A percentile compares a stretch with the other conserved stretches of the same genome.
Conservation (phyloP, 345 rosid genomes). For the Arabidopsis suecica region DNA sequence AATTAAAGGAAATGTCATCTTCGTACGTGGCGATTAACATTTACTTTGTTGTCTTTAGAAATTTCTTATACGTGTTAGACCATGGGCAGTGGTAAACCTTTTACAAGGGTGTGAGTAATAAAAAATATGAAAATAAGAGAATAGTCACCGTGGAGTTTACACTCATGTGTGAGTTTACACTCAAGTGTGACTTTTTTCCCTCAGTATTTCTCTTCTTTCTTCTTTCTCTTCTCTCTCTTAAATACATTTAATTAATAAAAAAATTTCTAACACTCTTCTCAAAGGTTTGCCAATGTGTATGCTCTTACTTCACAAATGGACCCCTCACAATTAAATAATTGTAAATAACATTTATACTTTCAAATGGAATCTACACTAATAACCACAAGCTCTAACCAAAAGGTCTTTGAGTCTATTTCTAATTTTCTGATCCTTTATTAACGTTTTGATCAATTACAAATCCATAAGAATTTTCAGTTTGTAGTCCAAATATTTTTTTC, state of each 20-base stretch:
- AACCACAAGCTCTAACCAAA: constrained; percentile 31
- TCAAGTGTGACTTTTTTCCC: too few relatives aligned
- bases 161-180: too few relatives aligned
- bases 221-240: too few relatives aligned
- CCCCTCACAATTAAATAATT: constrained; percentile 1
- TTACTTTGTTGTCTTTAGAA: constrained; percentile 29
- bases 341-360: not conserved
- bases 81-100: too few relatives aligned
- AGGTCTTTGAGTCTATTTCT: constrained; percentile 15
- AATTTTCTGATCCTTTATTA: not conserved
- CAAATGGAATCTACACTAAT: constrained; percentile 25
- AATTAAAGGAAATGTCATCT: constrained; percentile 25
- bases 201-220: too few relatives aligned
- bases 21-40: constrained; percentile 37
- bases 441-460: not conserved
- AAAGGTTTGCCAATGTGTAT: too few relatives aligned
- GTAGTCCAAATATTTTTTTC: not conserved
- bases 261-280: too few relatives aligned
- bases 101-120: too few relatives aligned
- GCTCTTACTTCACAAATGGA: constrained; percentile 25
- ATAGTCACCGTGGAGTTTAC: too few relatives aligned
- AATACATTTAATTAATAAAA: too few relatives aligned
- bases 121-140: too few relatives aligned
- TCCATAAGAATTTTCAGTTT: not conserved
- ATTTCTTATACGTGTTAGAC: constrained; percentile 35